A percentile compares a stretch with the other conserved stretches of the same genome.
Conservation (phyloP, 805 yeast genomes). For the Starmerella floricola region DNA sequence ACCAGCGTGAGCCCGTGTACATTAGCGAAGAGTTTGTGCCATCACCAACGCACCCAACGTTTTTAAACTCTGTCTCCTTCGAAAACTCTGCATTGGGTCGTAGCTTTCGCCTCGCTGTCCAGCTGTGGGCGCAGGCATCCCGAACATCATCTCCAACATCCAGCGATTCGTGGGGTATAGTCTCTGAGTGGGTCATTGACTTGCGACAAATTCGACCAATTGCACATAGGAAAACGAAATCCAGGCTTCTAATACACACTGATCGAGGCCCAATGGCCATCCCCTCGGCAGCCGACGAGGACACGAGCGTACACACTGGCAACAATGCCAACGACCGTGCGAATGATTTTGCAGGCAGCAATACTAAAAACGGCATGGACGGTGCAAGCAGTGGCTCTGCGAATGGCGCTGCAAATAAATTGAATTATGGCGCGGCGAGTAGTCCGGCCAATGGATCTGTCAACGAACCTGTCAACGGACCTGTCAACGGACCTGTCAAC, state of each 20-base stretch:
- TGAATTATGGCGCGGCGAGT: not conserved
- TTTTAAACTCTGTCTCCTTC: constrained; percentile 5
- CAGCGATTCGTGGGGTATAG: constrained; percentile 4
- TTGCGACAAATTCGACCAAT: constrained; percentile 7
- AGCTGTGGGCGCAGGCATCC: constrained; percentile 2
- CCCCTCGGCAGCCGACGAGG: not conserved
- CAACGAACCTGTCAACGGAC: no score
- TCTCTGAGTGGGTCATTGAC: constrained; percentile 11
- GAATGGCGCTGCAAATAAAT: not conserved
- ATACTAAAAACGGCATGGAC: not conserved
- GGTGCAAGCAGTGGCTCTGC: not conserved
- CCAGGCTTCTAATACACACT: not conserved
- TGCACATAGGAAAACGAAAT: not conserved
- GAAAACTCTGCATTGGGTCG: constrained; percentile 1
- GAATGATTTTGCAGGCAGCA: no score
- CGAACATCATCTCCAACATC: not conserved
- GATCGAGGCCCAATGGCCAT: constrained; percentile 1
- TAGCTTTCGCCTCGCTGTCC: constrained; percentile 12
- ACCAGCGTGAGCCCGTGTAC: constrained; percentile 17
- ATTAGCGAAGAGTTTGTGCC: constrained; percentile 12
- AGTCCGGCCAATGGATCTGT: no score
- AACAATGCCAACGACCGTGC: no score
- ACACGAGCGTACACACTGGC: not conserved
- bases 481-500: no score
- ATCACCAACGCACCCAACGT: not conserved